Percentiles rank a stretch among this genome's conserved stretches.
Conservation (phyloP, 257 asterid species). For the Forsythia viridissima region DNA sequence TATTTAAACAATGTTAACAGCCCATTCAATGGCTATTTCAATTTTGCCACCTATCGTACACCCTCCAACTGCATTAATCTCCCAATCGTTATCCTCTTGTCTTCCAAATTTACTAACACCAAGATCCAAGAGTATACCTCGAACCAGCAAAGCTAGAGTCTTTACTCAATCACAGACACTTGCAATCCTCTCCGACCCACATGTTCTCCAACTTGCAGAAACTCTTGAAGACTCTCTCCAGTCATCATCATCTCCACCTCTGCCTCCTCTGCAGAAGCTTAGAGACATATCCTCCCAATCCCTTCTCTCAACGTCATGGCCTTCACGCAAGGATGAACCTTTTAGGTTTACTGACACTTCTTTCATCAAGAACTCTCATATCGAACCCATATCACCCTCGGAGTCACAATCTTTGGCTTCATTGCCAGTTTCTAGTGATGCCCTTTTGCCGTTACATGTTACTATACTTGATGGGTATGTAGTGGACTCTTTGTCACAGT, state of each 20-base stretch:
- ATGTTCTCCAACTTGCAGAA: conserved; percentile 86
- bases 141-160: conserved; percentile 32
- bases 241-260: conserved; percentile 43
- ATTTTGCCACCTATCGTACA: conserved; percentile 28
- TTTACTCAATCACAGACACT: conserved; percentile 31
- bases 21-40: conserved; percentile 46
- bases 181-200: conserved; percentile 79
- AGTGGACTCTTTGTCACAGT: conserved; percentile 45
- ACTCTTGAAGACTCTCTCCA: conserved; percentile 75
- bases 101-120: conserved; percentile 31
- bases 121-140: conserved; percentile 18
- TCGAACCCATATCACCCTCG: conserved; percentile 54
- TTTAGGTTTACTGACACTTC: conserved; percentile 88
- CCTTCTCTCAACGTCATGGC: conserved; percentile 91
- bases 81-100: conserved; percentile 13
- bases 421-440: conserved; percentile 35
- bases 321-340: conserved; percentile 83
- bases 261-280: conserved; percentile 66
- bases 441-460: conserved; percentile 45
- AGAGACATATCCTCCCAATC: conserved; percentile 69
- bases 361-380: conserved; percentile 60
- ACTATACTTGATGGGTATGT: conserved; percentile 73
- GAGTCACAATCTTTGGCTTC: conserved; percentile 26
- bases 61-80: conserved; percentile 13
- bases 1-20: background rate